Percentiles rank a stretch among this genome's conserved stretches.
These are phyloP conservation scores for Colletotrichum spinosum DNA, from an alignment of 2,329 filamentous ascomycete species.

Conservation along the genomic window DNA sequence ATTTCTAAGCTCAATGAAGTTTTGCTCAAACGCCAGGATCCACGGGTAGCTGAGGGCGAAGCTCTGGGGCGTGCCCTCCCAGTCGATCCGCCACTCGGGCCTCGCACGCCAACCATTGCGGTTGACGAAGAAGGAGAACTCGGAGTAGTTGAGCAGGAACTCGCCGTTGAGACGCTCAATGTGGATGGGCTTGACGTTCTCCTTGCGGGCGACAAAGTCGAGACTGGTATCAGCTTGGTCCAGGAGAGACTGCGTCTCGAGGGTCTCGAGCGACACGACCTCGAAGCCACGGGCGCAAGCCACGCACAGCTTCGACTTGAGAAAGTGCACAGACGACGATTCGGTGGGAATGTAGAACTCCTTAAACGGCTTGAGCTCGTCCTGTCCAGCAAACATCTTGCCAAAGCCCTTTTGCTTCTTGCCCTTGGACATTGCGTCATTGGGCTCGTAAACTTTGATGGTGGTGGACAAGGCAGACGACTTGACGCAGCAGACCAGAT, in stretches of 20 bases:
- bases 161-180: slow-evolving; percentile 98
- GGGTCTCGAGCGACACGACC: slow-evolving; percentile 93
- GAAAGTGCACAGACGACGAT: slow-evolving; percentile 97
- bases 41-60: slow-evolving; percentile 97
- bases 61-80: slow-evolving; percentile 92
- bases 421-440: slow-evolving; percentile 91
- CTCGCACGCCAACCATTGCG: slow-evolving; percentile 96
- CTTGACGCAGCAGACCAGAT: slow-evolving; percentile 96
- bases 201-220: slow-evolving; percentile 94
- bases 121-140: slow-evolving; percentile 99
- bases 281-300: slow-evolving; percentile 96
- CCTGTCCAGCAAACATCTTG: slow-evolving; percentile 96
- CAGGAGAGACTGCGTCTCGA: slow-evolving; percentile 96
- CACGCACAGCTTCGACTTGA: slow-evolving; percentile 96
- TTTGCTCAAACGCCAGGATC: slow-evolving; percentile 96
- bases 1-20: slow-evolving; percentile 96
- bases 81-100: slow-evolving; percentile 96
- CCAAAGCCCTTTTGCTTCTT: slow-evolving; percentile 96
- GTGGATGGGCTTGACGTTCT: slow-evolving; percentile 94
- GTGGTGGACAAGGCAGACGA: slow-evolving; percentile 92
- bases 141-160: slow-evolving; percentile 97
- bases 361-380: slow-evolving; percentile 96
- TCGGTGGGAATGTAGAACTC: slow-evolving; percentile 99
- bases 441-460: slow-evolving; percentile 99
- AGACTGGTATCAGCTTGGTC: slow-evolving; percentile 98